Conservation (phyloP, 2,329 filamentous ascomycete genomes). For the Diaporthe capsici region DNA sequence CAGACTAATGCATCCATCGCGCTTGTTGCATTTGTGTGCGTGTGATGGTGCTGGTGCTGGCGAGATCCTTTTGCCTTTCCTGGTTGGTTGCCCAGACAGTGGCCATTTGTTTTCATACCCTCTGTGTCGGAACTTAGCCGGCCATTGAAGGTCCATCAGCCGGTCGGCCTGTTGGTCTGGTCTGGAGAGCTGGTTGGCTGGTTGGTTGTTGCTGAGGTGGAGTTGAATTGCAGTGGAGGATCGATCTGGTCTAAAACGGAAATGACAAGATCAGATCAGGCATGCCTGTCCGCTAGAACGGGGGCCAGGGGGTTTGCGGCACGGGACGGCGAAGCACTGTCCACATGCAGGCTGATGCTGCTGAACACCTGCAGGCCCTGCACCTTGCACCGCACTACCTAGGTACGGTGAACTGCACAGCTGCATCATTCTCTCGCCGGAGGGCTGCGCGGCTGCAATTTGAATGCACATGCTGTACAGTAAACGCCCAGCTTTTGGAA, state of each 20-base stretch:
- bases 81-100: constrained; percentile 5
- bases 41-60: not conserved
- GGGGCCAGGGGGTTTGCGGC: not conserved
- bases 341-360: not conserved
- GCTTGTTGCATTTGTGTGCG: constrained; percentile 14
- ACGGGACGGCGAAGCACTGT: constrained; percentile 19
- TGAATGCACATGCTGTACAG: not conserved
- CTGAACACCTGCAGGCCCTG: not conserved
- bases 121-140: constrained; percentile 14
- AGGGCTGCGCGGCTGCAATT: not conserved
- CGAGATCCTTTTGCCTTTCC: not conserved
- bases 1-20: constrained; percentile 28
- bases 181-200: not conserved
- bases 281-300: not conserved
- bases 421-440: not conserved
- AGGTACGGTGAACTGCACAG: not conserved
- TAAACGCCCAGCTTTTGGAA: not conserved
- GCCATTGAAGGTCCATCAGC: not conserved
- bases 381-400: not conserved
- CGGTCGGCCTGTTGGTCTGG: not conserved
- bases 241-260: constrained; percentile 20
- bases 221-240: constrained; percentile 20
- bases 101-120: not conserved
- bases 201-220: constrained; percentile 12
- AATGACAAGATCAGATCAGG: constrained; percentile 5